phyloP scores from a whole-genome alignment of 1,284 basidiomycete species.

The Kwoniella shivajii region DNA sequence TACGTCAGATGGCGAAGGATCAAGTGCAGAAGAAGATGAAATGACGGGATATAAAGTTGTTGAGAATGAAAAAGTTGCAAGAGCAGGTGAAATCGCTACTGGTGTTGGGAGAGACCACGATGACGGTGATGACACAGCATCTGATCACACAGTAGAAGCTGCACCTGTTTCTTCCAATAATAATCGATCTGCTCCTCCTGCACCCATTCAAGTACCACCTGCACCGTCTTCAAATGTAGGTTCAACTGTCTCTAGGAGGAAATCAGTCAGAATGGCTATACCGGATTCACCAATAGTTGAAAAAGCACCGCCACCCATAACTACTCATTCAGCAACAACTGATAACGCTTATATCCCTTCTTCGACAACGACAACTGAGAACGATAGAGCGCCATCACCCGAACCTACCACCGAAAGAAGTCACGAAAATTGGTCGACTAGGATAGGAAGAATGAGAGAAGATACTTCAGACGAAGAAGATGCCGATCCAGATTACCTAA shows the following conservation, averaged over 20 bases:
- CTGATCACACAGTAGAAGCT: conserved; percentile 24
- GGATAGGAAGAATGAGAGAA: conserved; percentile 48
- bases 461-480: conserved; percentile 49
- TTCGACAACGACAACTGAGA: conserved; percentile 2
- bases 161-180: not conserved
- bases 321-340: not conserved
- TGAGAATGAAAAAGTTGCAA: conserved; percentile 42
- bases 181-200: conserved; percentile 3
- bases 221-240: not conserved
- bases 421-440: conserved; percentile 39
- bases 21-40: conserved; percentile 32
- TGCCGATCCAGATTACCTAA: conserved; percentile 38
- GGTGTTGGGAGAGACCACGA: conserved; percentile 25
- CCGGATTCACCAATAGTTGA: conserved; percentile 38
- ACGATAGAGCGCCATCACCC: conserved; percentile 15
- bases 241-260: conserved; percentile 31
- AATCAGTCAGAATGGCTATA: conserved; percentile 49
- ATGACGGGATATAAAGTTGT: conserved; percentile 43
- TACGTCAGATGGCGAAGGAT: conserved; percentile 12
- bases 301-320: conserved; percentile 13
- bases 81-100: conserved; percentile 22
- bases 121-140: conserved; percentile 22
- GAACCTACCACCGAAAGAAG: conserved; percentile 19
- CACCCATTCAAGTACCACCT: conserved; percentile 1
- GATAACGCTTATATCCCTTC: conserved; percentile 1